phyloP scores from a whole-genome alignment of 164 flowering plant genomes.

The Cinnamomum micranthum region DNA sequence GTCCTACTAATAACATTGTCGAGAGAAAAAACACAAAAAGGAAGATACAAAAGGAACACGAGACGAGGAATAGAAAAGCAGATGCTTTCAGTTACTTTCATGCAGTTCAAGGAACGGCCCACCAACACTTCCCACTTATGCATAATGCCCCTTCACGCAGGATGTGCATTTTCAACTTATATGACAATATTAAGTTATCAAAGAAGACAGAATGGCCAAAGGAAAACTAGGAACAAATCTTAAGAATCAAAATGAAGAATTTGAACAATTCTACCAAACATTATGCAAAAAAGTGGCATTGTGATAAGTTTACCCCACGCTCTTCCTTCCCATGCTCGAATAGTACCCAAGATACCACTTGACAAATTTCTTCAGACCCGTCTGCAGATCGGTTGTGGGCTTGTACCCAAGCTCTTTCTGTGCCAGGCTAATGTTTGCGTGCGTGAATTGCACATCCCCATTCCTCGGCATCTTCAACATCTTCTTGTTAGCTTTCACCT shows the following conservation, averaged over 20 bases:
- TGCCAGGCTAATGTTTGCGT: conserved; percentile 81
- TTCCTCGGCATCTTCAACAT: conserved; percentile 82
- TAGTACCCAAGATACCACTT: conserved; percentile 71
- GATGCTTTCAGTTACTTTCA: conserved; percentile 21
- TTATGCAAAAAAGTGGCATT: conserved; percentile 6
- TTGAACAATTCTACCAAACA: conserved; percentile 23
- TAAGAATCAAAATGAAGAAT: conserved; percentile 48
- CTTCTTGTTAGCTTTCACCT: conserved; percentile 68
- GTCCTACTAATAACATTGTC: conserved; percentile 13
- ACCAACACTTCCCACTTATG: conserved; percentile 18
- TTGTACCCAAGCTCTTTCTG: conserved; percentile 78
- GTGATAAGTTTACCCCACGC: conserved; percentile 31
- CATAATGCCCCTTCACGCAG: conserved; percentile 12
- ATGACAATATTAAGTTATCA: conserved; percentile 25
- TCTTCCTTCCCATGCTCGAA: conserved; percentile 51
- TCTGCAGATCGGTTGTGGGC: conserved; percentile 87
- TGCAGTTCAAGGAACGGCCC: conserved; percentile 29
- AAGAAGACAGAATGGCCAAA: conserved; percentile 18
- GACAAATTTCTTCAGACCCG: conserved; percentile 85
- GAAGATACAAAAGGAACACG: too few relatives aligned
- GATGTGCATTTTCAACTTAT: conserved; percentile 29
- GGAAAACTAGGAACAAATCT: conserved; percentile 34
- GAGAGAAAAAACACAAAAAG: conserved; percentile 4
- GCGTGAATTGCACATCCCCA: conserved; percentile 92
- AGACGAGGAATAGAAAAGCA: conserved; percentile 11